phyloP scores from a whole-genome alignment of 768 basidiomycete species.

The Panaeolus papilionaceus region DNA sequence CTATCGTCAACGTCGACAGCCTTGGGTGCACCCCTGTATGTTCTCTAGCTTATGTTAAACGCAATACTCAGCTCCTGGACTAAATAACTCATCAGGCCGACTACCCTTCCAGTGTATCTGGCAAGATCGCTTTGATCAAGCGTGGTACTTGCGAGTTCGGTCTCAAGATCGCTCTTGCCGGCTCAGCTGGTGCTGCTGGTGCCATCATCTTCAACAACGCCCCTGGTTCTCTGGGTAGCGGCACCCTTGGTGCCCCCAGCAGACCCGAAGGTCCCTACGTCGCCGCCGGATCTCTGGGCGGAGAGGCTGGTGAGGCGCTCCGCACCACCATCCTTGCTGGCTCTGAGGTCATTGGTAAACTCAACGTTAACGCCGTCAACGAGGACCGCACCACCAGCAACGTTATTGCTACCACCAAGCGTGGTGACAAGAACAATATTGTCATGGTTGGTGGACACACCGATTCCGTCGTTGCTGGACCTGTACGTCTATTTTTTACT shows the following conservation, averaged over 20 bases:
- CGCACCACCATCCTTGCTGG: conserved; percentile 30
- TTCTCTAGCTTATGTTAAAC: neutral
- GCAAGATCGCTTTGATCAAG: conserved; percentile 35
- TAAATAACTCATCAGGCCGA: conserved; percentile 24
- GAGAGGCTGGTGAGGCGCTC: conserved; percentile 31
- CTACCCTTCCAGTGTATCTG: conserved; percentile 31
- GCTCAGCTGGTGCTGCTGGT: conserved; percentile 34
- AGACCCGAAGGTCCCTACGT: conserved; percentile 34
- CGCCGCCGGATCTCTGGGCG: conserved; percentile 32
- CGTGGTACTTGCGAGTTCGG: conserved; percentile 37
- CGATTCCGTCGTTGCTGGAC: conserved; percentile 39
- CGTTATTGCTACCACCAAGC: conserved; percentile 37
- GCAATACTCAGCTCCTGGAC: neutral
- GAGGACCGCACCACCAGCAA: conserved; percentile 35
- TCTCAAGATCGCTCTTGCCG: conserved; percentile 33
- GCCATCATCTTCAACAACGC: conserved; percentile 38
- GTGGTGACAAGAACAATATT: conserved; percentile 35
- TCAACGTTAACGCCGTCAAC: conserved; percentile 32
- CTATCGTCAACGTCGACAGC: conserved; percentile 31
- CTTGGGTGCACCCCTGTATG: conserved; percentile 34
- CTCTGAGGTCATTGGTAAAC: conserved; percentile 30
- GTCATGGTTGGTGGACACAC: conserved; percentile 36
- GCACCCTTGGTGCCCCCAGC: conserved; percentile 31
- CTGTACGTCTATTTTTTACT: conserved; percentile 26
- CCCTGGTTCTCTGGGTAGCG: conserved; percentile 29